Conservation (phyloP, 2,329 filamentous ascomycete species). For the Neonectria ditissima region DNA sequence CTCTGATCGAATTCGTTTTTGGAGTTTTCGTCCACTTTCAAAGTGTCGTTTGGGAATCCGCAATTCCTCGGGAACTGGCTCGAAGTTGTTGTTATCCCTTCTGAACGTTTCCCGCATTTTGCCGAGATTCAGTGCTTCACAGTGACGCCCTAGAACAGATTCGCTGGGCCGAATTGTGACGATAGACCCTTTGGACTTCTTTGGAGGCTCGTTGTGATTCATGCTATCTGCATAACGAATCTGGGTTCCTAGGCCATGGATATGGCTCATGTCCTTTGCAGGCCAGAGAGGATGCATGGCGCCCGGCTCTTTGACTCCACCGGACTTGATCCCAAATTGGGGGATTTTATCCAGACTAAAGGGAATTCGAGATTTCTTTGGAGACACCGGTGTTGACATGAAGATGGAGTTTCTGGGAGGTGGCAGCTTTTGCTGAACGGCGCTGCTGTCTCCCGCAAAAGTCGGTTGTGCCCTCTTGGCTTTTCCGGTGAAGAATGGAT, state of each 20-base stretch:
- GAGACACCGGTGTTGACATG: constrained; percentile 66
- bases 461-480: constrained; percentile 45
- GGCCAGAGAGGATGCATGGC: constrained; percentile 79
- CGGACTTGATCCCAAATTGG: constrained; percentile 58
- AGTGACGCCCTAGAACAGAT: constrained; percentile 54
- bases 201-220: constrained; percentile 35
- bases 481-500: constrained; percentile 58
- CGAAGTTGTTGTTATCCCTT: constrained; percentile 53
- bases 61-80: constrained; percentile 60
- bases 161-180: constrained; percentile 56
- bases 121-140: constrained; percentile 43
- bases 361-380: constrained; percentile 54
- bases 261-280: constrained; percentile 70
- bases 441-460: constrained; percentile 31
- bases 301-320: constrained; percentile 71
- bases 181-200: constrained; percentile 64
- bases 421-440: constrained; percentile 39
- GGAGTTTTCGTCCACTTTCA: constrained; percentile 68
- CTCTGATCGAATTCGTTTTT: constrained; percentile 60
- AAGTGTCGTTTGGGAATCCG: constrained; percentile 68
- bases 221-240: background rate
- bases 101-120: constrained; percentile 46
- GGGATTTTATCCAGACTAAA: constrained; percentile 50
- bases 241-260: constrained; percentile 60
- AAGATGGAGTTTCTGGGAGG: constrained; percentile 57